A percentile compares a stretch with the other conserved stretches of the same genome.
Evolutionary conservation across 2,329 filamentous ascomycete genomes (phyloP).

Genomic region (Colletotrichum liaoningense): DNA sequence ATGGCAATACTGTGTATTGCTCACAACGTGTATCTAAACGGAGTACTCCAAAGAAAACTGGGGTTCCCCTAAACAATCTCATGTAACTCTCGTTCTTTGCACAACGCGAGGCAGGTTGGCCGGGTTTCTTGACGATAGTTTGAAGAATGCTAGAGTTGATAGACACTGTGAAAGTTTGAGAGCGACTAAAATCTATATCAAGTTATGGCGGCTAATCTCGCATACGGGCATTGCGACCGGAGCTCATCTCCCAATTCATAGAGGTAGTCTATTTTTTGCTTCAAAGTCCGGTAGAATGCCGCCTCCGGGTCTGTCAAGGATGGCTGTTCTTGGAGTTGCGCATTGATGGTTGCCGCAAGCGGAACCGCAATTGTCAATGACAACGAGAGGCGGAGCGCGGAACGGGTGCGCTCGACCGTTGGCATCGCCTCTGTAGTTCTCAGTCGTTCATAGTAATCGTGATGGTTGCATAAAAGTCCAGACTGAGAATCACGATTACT

Average conservation of each 20-base stretch:
- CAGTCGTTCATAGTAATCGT: not conserved
- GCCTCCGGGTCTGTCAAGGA: not conserved
- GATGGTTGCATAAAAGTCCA: not conserved
- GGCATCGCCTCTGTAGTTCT: not conserved
- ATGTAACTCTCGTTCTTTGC: not conserved
- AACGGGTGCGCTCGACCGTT: not conserved
- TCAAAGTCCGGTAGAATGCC: slow-evolving; percentile 5
- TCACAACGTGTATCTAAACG: not conserved
- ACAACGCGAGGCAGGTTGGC: not conserved
- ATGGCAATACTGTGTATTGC: not conserved
- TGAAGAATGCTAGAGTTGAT: not conserved
- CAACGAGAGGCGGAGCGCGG: not conserved
- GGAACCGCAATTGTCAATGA: not conserved
- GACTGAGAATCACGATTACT: not conserved
- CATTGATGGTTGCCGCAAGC: slow-evolving; percentile 11
- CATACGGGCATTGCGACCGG: slow-evolving; percentile 12
- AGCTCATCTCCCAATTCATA: slow-evolving; percentile 21
- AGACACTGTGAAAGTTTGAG: not conserved
- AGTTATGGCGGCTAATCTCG: slow-evolving; percentile 24
- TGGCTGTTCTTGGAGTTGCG: not conserved
- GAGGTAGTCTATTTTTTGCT: not conserved
- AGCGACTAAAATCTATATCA: not conserved
- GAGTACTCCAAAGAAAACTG: not conserved
- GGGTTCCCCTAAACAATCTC: not conserved
- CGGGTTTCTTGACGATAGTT: not conserved